Base-by-base conservation (phyloP, 192 early-diverging fungal species). In the Globomyces pollinis-pini region DNA sequence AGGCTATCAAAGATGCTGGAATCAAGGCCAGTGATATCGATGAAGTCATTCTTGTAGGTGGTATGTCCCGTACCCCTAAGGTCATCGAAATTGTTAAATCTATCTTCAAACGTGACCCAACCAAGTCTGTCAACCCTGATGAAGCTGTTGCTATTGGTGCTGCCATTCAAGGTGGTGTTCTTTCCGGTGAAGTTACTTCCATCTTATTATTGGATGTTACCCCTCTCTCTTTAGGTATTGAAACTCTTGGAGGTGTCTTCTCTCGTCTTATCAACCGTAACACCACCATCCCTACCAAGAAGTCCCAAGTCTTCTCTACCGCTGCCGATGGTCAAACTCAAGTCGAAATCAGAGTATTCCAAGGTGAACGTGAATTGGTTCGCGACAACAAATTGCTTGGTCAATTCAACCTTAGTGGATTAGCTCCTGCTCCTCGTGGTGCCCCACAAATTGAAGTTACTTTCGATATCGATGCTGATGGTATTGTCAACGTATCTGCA, bases 261-360 rank as follows among this genome's bases (percentile, higher is more conserved):
- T 92, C 96, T 47, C 86, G 91, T 47, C 78, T 98, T 33, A 98
- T 98, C 76, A 91, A 84, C 75, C 82, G 94, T 59, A 98, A 98
- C 80, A 96, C 96, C 56, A 96, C 94, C 24, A 96, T 98, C 60
- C 96, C 96, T 24, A 98, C 96, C 73, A 98, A 98, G 80, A 98
- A 98, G 79, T 86, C 87, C n/a, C 96, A 98, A 74, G 84, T 91
- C 60, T 98, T 98, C 83, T 96, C 96, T 63, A 98, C 96, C 35
- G 93, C 96, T 8, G 91, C 91, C 33, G 96, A 98, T 68, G 94
- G 91, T 5, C 96, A 98, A 73, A 96, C 94, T 33, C 91, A 91
- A 57, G 94, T 98, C 57, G 88, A 96, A 67, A 92, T 98, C 75
- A 89, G 86, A 74, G 94, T 98, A 23, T 98, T 86, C 87, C 96